phyloP scores from a whole-genome alignment of 2,329 filamentous ascomycete genomes.

The Neonectria coccinea region DNA sequence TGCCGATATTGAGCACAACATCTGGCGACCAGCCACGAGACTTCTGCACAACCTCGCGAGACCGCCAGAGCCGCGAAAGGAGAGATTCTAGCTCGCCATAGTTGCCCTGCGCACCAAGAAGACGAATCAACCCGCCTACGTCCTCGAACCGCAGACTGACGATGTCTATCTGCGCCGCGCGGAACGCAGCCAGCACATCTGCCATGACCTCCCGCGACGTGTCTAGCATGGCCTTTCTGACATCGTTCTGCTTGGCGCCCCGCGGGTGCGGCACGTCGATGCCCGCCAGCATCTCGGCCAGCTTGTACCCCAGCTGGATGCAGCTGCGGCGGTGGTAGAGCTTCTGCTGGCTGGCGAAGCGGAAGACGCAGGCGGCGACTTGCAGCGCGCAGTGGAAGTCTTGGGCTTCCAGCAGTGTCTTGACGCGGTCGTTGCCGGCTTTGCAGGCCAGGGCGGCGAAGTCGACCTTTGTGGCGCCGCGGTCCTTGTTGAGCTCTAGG shows the following conservation, averaged over 20 bases:
- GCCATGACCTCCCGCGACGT: slow-evolving; percentile 43
- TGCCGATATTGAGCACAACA: slow-evolving; percentile 40
- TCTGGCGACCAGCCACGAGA: slow-evolving; percentile 38
- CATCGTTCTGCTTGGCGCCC: slow-evolving; percentile 45
- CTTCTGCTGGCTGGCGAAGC: slow-evolving; percentile 55
- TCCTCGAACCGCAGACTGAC: slow-evolving; percentile 57
- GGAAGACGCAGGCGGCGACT: slow-evolving; percentile 57
- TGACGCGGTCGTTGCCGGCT: slow-evolving; percentile 48
- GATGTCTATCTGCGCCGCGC: slow-evolving; percentile 57
- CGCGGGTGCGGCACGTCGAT: slow-evolving; percentile 51
- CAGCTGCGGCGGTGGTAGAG: slow-evolving; percentile 55
- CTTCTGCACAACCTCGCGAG: slow-evolving; percentile 38
- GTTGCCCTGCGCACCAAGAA: slow-evolving; percentile 61
- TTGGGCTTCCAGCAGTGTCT: slow-evolving; percentile 52
- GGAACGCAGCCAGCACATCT: slow-evolving; percentile 56
- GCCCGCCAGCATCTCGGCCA: slow-evolving; percentile 58
- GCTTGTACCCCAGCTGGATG: slow-evolving; percentile 58
- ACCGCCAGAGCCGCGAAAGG: slow-evolving; percentile 39
- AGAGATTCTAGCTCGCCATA: slow-evolving; percentile 57
- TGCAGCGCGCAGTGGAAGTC: slow-evolving; percentile 56
- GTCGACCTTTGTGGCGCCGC: slow-evolving; percentile 49
- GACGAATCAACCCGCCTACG: slow-evolving; percentile 57
- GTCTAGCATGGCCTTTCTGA: slow-evolving; percentile 34
- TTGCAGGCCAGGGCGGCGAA: slow-evolving; percentile 54
- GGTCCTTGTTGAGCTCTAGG: slow-evolving; percentile 51